phyloP scores from a whole-genome alignment of 1,284 basidiomycete genomes.

The Lentinula novae-zelandiae region DNA sequence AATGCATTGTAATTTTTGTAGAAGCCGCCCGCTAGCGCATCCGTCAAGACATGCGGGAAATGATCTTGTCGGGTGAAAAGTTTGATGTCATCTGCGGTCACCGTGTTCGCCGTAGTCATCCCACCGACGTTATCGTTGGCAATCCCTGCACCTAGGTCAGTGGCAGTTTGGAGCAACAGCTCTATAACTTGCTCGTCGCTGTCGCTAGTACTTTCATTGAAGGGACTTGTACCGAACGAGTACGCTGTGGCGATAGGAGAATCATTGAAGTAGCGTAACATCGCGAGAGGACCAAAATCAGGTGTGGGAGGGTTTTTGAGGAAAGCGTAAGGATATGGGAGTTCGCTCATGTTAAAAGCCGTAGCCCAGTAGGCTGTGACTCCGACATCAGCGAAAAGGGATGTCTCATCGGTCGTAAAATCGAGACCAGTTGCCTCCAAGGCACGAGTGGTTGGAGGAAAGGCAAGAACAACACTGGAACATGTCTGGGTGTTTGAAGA shows the following conservation, averaged over 20 bases:
- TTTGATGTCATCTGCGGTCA: conserved; percentile 4
- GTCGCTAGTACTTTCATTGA: neutral
- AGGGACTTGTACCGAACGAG: conserved; percentile 3
- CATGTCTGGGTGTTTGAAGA: conserved; percentile 3
- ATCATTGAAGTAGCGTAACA: conserved; percentile 5
- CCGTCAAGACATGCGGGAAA: conserved; percentile 9
- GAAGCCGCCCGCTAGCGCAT: conserved; percentile 1
- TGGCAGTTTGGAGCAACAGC: neutral
- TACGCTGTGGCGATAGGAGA: conserved; percentile 9
- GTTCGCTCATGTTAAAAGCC: conserved; percentile 4
- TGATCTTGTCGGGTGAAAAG: conserved; percentile 7
- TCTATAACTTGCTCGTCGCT: neutral
- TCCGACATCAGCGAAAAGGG: conserved; percentile 9
- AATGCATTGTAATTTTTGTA: conserved; percentile 9
- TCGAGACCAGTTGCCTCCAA: conserved; percentile 3
- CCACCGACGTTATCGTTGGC: neutral
- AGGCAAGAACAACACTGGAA: conserved; percentile 9
- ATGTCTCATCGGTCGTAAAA: neutral
- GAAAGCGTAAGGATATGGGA: conserved; percentile 2
- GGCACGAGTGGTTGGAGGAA: conserved; percentile 8
- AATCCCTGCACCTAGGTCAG: neutral
- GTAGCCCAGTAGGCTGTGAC: conserved; percentile 11
- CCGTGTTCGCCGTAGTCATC: neutral
- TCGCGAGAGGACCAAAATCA: conserved; percentile 1
- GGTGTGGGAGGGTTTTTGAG: conserved; percentile 1